Evolutionary conservation across 1,284 basidiomycete genomes (phyloP).

Genomic region (Xanthoconium separans): DNA sequence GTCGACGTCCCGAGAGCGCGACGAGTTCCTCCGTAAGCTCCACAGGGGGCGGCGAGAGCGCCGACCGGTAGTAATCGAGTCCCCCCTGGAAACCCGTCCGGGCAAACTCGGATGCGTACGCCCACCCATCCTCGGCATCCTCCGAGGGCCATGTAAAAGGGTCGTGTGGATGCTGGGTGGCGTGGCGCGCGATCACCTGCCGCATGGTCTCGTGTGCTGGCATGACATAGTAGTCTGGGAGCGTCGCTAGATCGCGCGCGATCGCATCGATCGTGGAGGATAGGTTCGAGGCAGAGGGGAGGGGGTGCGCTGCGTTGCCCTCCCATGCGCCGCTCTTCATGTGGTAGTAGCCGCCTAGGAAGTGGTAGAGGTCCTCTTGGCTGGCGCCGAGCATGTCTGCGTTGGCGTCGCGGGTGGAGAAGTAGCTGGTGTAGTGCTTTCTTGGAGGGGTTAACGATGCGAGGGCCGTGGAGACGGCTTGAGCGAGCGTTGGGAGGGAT

Average conservation of each 20-base stretch:
- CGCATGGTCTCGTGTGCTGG: conserved; percentile 52
- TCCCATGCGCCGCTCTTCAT: conserved; percentile 59
- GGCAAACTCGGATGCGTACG: conserved; percentile 49
- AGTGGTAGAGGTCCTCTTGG: conserved; percentile 45
- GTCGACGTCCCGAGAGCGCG: conserved; percentile 31
- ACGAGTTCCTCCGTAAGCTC: conserved; percentile 17
- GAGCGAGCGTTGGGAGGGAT: conserved; percentile 11
- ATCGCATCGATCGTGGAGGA: conserved; percentile 24
- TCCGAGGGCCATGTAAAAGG: conserved; percentile 48
- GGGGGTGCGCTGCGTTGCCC: conserved; percentile 40
- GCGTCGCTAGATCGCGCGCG: conserved; percentile 35
- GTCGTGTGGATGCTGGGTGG: conserved; percentile 16
- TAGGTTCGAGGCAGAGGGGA: conserved; percentile 30
- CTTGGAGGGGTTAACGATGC: conserved; percentile 46
- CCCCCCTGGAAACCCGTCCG: conserved; percentile 64
- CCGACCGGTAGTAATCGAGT: conserved; percentile 52
- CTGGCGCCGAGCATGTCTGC: conserved; percentile 40
- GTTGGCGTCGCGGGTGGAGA: conserved; percentile 46
- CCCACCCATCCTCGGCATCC: conserved; percentile 38
- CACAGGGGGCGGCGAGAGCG: conserved; percentile 30
- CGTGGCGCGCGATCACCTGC: conserved; percentile 39
- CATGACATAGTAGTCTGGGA: conserved; percentile 70
- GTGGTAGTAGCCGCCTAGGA: conserved; percentile 59
- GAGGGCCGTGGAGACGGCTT: conserved; percentile 31
- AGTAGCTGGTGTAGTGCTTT: conserved; percentile 60